Conservation (phyloP, 2,329 filamentous ascomycete genomes). For the Ceratocystis cubensis region DNA sequence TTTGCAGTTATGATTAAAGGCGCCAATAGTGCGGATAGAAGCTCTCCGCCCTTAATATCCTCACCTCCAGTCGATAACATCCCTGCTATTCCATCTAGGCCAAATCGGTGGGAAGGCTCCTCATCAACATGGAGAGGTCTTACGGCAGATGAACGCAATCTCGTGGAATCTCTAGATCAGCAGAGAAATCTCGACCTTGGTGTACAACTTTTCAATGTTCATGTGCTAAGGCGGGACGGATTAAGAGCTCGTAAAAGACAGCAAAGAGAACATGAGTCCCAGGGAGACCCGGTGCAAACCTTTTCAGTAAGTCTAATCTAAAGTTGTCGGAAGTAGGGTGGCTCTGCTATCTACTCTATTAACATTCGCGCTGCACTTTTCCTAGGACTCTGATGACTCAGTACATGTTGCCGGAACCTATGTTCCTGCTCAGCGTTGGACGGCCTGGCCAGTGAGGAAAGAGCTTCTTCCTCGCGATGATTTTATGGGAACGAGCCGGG, state of each 20-base stretch:
- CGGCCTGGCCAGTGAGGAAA: conserved; percentile 67
- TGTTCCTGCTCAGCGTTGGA: conserved; percentile 53
- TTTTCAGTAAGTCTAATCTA: conserved; percentile 4
- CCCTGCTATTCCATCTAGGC: conserved; percentile 30
- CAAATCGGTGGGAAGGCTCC: conserved; percentile 61
- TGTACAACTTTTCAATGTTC: conserved; percentile 67
- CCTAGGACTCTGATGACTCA: conserved; percentile 16
- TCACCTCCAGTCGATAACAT: background rate
- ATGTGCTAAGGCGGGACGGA: conserved; percentile 44
- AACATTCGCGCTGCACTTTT: background rate
- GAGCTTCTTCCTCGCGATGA: conserved; percentile 41
- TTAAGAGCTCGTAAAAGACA: background rate
- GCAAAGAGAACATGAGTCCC: conserved; percentile 24
- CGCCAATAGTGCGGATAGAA: background rate
- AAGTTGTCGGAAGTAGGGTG: background rate
- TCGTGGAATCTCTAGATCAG: conserved; percentile 51
- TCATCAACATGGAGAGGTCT: conserved; percentile 52
- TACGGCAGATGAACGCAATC: conserved; percentile 49
- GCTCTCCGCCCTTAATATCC: background rate
- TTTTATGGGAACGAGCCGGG: background rate
- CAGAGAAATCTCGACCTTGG: conserved; percentile 54
- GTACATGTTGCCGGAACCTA: conserved; percentile 7
- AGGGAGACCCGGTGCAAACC: conserved; percentile 22
- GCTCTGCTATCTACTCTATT: background rate
- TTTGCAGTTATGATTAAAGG: background rate